These are phyloP conservation scores for Fusarium anguioides DNA, from an alignment of 2,329 filamentous ascomycete species.

Conservation along the genomic window DNA sequence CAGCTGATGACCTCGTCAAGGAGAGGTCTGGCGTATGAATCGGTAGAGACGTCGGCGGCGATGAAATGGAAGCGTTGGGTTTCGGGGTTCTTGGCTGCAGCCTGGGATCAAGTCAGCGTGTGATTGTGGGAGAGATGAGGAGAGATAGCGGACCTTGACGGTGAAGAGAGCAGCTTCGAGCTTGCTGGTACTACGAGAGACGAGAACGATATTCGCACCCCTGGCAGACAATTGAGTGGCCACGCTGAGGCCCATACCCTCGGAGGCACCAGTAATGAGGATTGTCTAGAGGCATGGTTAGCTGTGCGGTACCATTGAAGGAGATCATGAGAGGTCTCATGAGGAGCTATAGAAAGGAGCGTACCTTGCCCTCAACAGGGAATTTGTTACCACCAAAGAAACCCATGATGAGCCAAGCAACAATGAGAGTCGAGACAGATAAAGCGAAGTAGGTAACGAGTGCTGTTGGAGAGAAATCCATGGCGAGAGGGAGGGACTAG, in stretches of 20 bases:
- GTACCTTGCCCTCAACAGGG: conserved; percentile 84
- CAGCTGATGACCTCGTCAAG: conserved; percentile 78
- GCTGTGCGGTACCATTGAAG: conserved; percentile 24
- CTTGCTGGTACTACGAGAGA: conserved; percentile 80
- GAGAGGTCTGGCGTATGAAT: conserved; percentile 75
- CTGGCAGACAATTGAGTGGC: conserved; percentile 80
- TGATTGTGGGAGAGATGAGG: not conserved
- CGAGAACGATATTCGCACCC: conserved; percentile 87
- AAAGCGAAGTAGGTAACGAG: conserved; percentile 15
- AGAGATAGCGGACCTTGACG: conserved; percentile 65
- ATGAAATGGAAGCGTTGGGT: conserved; percentile 86
- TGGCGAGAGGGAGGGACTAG: conserved; percentile 6
- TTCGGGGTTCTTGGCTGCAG: conserved; percentile 71
- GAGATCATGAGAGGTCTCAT: conserved; percentile 22
- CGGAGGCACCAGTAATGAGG: conserved; percentile 89
- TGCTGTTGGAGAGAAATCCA: conserved; percentile 37
- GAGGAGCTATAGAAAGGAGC: conserved; percentile 34
- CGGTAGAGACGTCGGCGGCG: conserved; percentile 80
- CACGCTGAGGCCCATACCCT: conserved; percentile 86
- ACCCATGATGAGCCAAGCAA: conserved; percentile 67
- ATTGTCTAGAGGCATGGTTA: conserved; percentile 70
- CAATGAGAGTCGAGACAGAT: conserved; percentile 26
- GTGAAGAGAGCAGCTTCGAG: conserved; percentile 76
- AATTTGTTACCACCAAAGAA: conserved; percentile 78
- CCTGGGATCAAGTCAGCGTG: conserved; percentile 53